Base-by-base conservation (phyloP, 139 green algal species). In the Volvox reticuliferus region DNA sequence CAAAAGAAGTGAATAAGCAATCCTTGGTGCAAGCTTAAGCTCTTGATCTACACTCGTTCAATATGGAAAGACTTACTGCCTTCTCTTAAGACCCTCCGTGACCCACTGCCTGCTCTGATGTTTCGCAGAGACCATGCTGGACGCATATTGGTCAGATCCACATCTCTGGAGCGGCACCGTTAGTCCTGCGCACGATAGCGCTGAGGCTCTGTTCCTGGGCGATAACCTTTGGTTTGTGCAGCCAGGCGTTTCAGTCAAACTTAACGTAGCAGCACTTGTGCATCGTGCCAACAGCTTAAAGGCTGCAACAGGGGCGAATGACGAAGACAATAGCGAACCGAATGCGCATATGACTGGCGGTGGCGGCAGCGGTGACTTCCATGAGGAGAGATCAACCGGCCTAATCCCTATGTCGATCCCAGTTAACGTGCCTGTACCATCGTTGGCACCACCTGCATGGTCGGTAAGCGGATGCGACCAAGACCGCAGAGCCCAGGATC, bases 151-250 rank as follows among this genome's bases (percentile, higher is more conserved):
- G 83, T 22, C 67, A 16, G 67, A 80, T 16, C 63, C 63, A 20
- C 83, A 88, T 68, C 83, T 37, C 24, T 88, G 83, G 83, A 12
- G 67, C 67, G 83, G 83, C 65, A 68, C 67, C 22, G 13, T 68
- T 28, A 88, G 67, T 63, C 83, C 83, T 1, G 83, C 83, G 1
- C 37, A 88, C 35, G 83, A 88, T 26, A 62, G 83, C 21, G 67
- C 26, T 5, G 61, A 79, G 83, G 22, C 24, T 16, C 67, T 88
- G 21, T 62, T 88, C 36, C 2, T 9, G 9, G 83, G 83, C 0
- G 83, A 88, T 37, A 37, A n/a, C 83, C 83, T 88, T 9, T 88
- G 83, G 83, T 68, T 68, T 14, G 67, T 88, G 35, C 67, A 80
- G 83, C 83, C 35, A 16, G 83, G 83, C 67, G 9, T 44, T 0